These are phyloP conservation scores for Clonostachys byssicola DNA, from an alignment of 2,329 filamentous ascomycete species.

Conservation along the genomic window DNA sequence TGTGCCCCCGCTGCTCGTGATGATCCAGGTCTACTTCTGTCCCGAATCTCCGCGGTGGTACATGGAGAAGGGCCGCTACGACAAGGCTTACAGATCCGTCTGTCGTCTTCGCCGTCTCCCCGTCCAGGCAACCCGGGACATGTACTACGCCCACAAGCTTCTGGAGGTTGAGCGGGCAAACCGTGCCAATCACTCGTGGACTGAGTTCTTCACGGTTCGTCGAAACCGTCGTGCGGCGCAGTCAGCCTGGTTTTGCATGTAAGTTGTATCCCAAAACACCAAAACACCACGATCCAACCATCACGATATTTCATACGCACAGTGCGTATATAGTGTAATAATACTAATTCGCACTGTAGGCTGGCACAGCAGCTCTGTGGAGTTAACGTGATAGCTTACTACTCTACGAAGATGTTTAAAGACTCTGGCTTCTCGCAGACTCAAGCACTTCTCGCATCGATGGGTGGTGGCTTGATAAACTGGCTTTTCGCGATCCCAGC, in stretches of 20 bases:
- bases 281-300: no score
- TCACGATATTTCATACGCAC: no score
- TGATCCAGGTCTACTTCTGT: conserved; percentile 47
- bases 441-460: conserved; percentile 45
- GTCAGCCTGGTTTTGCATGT: conserved; percentile 29
- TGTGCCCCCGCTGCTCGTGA: conserved; percentile 45
- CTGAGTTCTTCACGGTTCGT: conserved; percentile 28
- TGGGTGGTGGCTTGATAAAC: conserved; percentile 53
- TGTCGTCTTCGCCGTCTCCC: conserved; percentile 37
- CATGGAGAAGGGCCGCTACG: conserved; percentile 42
- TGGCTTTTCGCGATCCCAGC: conserved; percentile 56
- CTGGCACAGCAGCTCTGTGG: conserved; percentile 29
- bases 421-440: conserved; percentile 33
- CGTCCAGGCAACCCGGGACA: conserved; percentile 44
- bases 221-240: conserved; percentile 28
- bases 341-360: no score
- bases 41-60: conserved; percentile 51
- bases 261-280: conserved; percentile 1
- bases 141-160: conserved; percentile 41
- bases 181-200: conserved; percentile 18
- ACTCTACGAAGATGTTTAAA: conserved; percentile 38
- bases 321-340: no score
- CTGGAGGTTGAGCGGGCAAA: conserved; percentile 21
- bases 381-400: conserved; percentile 54
- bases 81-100: conserved; percentile 38